These are phyloP conservation scores for Phaeotremella fagi DNA, from an alignment of 768 basidiomycete genomes.

Conservation along the genomic window DNA sequence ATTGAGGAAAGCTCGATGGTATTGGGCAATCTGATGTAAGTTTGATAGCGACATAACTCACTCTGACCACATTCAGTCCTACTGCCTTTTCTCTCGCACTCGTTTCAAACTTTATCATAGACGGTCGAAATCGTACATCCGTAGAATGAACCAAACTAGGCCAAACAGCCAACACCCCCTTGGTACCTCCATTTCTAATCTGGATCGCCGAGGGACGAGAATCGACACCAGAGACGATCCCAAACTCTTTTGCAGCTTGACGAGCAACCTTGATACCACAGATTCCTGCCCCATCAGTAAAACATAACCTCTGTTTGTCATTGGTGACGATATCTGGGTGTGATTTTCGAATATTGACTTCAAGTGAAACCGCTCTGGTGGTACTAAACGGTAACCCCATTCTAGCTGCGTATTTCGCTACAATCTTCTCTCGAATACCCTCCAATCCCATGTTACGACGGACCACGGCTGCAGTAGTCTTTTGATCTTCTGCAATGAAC, in stretches of 20 bases:
- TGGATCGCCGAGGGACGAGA: conserved; percentile 20
- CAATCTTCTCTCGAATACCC: conserved; percentile 14
- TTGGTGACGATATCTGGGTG: neutral
- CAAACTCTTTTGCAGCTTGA: conserved; percentile 16
- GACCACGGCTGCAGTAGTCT: neutral
- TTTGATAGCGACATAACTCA: neutral
- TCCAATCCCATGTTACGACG: neutral
- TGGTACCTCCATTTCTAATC: conserved; percentile 17
- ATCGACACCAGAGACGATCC: conserved; percentile 14
- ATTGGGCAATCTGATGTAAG: conserved; percentile 4
- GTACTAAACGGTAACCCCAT: conserved; percentile 6
- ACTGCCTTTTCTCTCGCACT: conserved; percentile 11
- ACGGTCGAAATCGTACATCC: conserved; percentile 13
- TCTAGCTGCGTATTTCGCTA: conserved; percentile 20
- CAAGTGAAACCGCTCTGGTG: neutral
- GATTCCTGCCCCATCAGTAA: conserved; percentile 21
- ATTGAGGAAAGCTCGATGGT: conserved; percentile 13
- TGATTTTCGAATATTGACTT: conserved; percentile 3
- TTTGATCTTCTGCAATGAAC: conserved; percentile 12
- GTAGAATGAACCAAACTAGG: neutral
- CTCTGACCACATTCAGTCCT: conserved; percentile 19
- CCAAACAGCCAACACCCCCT: conserved; percentile 13
- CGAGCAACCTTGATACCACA: conserved; percentile 16
- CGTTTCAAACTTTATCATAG: conserved; percentile 25
- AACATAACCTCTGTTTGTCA: neutral